A percentile compares a stretch with the other conserved stretches of the same genome.
These are phyloP conservation scores for Didymella segeticola DNA, from an alignment of 2,329 filamentous ascomycete species.

Conservation along the genomic window DNA sequence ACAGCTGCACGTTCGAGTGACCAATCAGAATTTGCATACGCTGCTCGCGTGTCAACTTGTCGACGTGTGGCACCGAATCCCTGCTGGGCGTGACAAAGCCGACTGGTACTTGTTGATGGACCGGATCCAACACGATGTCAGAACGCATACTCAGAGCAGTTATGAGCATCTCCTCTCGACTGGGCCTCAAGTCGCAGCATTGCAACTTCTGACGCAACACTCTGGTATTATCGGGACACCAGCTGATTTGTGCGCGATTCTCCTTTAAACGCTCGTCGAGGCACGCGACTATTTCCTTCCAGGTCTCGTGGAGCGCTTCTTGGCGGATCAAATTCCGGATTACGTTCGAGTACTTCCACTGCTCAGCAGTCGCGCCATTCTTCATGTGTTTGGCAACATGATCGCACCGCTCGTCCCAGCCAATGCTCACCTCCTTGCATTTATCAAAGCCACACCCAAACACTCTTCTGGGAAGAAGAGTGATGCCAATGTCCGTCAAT, in stretches of 20 bases:
- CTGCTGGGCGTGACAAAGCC: slow-evolving; percentile 45
- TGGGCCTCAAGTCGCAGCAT: slow-evolving; percentile 47
- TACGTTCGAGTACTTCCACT: slow-evolving; percentile 50
- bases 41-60: slow-evolving; percentile 41
- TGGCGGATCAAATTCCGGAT: slow-evolving; percentile 48
- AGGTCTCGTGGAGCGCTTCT: slow-evolving; percentile 45
- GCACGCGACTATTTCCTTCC: slow-evolving; percentile 46
- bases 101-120: slow-evolving; percentile 38
- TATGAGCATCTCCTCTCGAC: slow-evolving; percentile 46
- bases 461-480: slow-evolving; percentile 40
- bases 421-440: slow-evolving; percentile 49
- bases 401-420: slow-evolving; percentile 49
- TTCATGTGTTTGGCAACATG: slow-evolving; percentile 51
- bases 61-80: slow-evolving; percentile 44
- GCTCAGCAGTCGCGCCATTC: slow-evolving; percentile 42
- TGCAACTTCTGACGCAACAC: slow-evolving; percentile 47
- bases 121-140: slow-evolving; percentile 38
- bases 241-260: slow-evolving; percentile 47
- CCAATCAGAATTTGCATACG: slow-evolving; percentile 48
- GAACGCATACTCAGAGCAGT: slow-evolving; percentile 46
- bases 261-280: slow-evolving; percentile 43
- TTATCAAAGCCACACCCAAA: slow-evolving; percentile 50
- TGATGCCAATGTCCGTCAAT: slow-evolving; percentile 45
- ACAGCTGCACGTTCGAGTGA: slow-evolving; percentile 36
- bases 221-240: slow-evolving; percentile 47